Evolutionary conservation across 805 yeast species (phyloP), one percentile per base, ranked within the genome.

Genomic region (Phaffomyces antillensis): DNA sequence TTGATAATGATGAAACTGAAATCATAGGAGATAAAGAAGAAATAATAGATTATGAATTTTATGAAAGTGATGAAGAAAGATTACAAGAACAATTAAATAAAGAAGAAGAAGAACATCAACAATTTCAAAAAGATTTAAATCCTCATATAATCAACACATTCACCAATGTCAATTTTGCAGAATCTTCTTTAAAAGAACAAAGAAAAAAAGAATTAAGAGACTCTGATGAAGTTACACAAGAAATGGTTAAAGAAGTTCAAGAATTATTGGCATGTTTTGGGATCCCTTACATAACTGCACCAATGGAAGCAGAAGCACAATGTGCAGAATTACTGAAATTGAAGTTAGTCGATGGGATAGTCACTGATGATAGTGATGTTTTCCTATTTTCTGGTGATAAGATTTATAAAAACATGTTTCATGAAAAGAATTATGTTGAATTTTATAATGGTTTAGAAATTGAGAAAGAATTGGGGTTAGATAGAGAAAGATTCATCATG

Each of bases 281-380:
- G 1, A 85, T 93, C 5, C 99, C 99, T 0, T 93, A 79, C 53
- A 75, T 93, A 10, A 86, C 96, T 0, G 97, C 99, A 0, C 99
- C 99, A 1, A 88, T 88, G 90, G 99, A 93, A 64, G 99, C 99
- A 2, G 99, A 93, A 66, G 98, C 99, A 0, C 99, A 93, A 58
- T 93, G 99, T 66, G 96, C 96, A 0, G 86, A 83, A 52, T 65
- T 93, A 7, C 63, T 79, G 35, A 58, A 63, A n/a, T 62, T 89
- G 20, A 77, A 75, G 0, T 67, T 93, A 17, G 96, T 91, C 5
- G 98, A 93, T 63, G 99, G 99, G 0, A 83, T 93, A 7, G 82
- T 93, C 23, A 93, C 99, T 0, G 99, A 93, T 65, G 99, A 93
- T 68, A 87, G 96, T 52, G 99, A 93, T 73, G 89, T 95, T 41